phyloP scores from a whole-genome alignment of 352 stramenopile genomes.

The Globisporangium takayamanum region DNA sequence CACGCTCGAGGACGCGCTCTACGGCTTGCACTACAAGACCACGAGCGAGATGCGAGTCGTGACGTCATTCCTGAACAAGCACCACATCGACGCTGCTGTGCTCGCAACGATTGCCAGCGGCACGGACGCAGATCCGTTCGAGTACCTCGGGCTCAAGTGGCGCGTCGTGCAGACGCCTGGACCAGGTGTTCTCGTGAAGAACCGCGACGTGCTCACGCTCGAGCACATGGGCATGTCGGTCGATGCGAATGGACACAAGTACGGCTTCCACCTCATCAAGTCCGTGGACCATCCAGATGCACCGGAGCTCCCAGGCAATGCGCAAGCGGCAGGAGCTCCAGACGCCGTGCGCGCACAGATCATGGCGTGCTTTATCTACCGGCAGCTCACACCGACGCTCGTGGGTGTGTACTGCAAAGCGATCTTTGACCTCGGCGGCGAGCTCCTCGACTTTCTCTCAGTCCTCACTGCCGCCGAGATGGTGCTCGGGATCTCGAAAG shows the following conservation, averaged over 20 bases:
- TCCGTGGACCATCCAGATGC: conserved; percentile 4
- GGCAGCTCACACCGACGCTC: conserved; percentile 6
- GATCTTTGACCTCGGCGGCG: conserved; percentile 11
- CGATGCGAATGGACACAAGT: conserved; percentile 28
- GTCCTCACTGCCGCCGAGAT: conserved; percentile 7
- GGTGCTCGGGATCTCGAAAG: conserved; percentile 13
- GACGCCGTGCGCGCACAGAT: conserved; percentile 9
- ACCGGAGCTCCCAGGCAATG: neutral
- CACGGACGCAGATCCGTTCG: conserved; percentile 32
- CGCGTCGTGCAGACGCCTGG: conserved; percentile 18
- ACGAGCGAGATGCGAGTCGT: conserved; percentile 41
- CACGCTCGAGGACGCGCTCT: conserved; percentile 38
- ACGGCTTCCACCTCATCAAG: conserved; percentile 22
- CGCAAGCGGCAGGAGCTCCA: neutral
- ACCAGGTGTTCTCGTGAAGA: conserved; percentile 22
- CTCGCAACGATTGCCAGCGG: conserved; percentile 31
- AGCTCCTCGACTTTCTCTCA: conserved; percentile 8
- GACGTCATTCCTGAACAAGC: conserved; percentile 30
- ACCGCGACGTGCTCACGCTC: conserved; percentile 41
- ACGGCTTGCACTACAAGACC: conserved; percentile 42
- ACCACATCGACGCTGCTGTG: conserved; percentile 31
- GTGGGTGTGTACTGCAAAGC: conserved; percentile 9
- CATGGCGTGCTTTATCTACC: conserved; percentile 11
- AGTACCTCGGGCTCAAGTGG: conserved; percentile 50
- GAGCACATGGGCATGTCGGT: conserved; percentile 33